phyloP scores from a whole-genome alignment of 306 rosid species.

The Quercus robur region DNA sequence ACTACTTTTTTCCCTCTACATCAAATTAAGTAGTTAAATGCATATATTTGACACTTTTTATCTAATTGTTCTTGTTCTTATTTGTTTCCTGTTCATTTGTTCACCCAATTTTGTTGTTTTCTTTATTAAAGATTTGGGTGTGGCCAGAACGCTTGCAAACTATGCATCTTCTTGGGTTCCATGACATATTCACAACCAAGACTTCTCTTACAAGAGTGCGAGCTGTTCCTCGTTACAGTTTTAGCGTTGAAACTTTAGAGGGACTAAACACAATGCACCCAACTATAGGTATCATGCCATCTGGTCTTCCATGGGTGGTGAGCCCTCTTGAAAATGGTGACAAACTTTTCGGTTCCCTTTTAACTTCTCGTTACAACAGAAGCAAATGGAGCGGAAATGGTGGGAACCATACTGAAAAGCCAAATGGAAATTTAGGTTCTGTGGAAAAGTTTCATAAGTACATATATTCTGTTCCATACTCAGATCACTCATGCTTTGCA shows the following conservation, averaged over 20 bases:
- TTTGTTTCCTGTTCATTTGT: background rate
- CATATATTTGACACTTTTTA: background rate
- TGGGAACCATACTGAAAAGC: constrained; percentile 25
- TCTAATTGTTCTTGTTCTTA: background rate
- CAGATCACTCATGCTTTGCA: constrained; percentile 62
- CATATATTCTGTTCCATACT: constrained; percentile 60
- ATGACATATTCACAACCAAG: constrained; percentile 55
- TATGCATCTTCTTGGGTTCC: constrained; percentile 71
- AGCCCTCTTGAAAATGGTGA: constrained; percentile 24
- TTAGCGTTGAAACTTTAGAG: constrained; percentile 58
- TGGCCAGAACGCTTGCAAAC: constrained; percentile 82
- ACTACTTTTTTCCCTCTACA: background rate
- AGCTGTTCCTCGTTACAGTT: constrained; percentile 81
- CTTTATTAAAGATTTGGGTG: constrained; percentile 60
- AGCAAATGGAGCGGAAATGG: constrained; percentile 20
- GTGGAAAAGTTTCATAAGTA: constrained; percentile 38
- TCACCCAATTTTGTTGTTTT: constrained; percentile 18
- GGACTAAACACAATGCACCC: constrained; percentile 48
- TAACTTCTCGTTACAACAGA: constrained; percentile 38
- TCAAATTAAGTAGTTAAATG: background rate
- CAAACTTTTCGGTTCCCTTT: constrained; percentile 37
- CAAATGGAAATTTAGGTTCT: constrained; percentile 18
- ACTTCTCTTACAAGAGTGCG: constrained; percentile 69
- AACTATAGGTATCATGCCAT: constrained; percentile 74
- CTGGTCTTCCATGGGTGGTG: constrained; percentile 73